Conservation (phyloP, 768 basidiomycete species). For the Candolleomyces aberdarensis region DNA sequence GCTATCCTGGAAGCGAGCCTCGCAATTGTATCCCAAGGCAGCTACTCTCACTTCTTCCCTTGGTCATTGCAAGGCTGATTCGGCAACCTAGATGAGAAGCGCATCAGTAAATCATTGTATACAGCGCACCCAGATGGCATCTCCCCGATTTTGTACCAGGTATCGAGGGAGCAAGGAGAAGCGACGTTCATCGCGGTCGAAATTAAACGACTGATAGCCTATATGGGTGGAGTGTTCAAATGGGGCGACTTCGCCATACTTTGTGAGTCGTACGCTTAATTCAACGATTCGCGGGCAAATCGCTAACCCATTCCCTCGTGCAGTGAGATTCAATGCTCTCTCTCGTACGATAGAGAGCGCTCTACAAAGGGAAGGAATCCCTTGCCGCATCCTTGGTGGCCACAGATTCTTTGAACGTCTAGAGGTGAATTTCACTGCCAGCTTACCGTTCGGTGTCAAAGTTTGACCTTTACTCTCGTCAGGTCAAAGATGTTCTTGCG, state of each 20-base stretch:
- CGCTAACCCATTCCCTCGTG: background rate
- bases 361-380: slow-evolving; percentile 77
- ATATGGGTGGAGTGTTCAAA: slow-evolving; percentile 64
- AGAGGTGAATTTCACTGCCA: slow-evolving; percentile 43
- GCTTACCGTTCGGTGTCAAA: slow-evolving; percentile 4
- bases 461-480: too few relatives aligned
- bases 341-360: slow-evolving; percentile 74
- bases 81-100: slow-evolving; percentile 54
- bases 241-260: slow-evolving; percentile 84
- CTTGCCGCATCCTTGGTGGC: slow-evolving; percentile 70
- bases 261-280: slow-evolving; percentile 40
- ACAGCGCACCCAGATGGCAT: slow-evolving; percentile 65
- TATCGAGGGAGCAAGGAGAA: slow-evolving; percentile 58
- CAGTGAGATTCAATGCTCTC: slow-evolving; percentile 80
- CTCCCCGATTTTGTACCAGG: slow-evolving; percentile 53
- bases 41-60: slow-evolving; percentile 4
- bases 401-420: slow-evolving; percentile 85
- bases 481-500: slow-evolving; percentile 80
- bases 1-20: slow-evolving; percentile 70
- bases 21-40: slow-evolving; percentile 83
- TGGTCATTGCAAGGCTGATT: background rate
- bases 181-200: slow-evolving; percentile 70
- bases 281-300: background rate
- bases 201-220: slow-evolving; percentile 73
- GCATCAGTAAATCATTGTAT: slow-evolving; percentile 70